Percentiles rank a stretch among this genome's conserved stretches.
phyloP scores from a whole-genome alignment of 345 rosid genomes.

The Salix dunnii region DNA sequence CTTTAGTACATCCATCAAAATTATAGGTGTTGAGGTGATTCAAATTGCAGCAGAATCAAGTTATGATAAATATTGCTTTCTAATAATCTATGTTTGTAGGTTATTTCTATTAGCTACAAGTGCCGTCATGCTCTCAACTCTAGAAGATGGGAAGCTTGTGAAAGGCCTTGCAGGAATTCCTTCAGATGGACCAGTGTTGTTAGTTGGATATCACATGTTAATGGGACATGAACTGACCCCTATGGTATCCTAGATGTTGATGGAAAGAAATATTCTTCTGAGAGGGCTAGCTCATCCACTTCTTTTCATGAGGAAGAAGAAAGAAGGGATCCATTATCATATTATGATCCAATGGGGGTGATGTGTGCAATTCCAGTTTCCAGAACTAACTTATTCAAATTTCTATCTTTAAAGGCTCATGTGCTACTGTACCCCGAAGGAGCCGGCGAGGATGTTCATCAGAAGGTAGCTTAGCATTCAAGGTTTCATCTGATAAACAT shows the following conservation, averaged over 20 bases:
- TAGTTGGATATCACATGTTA: conserved; percentile 74
- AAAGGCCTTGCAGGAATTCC: conserved; percentile 74
- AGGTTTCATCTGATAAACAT: too few relatives aligned
- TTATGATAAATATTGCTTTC: neutral
- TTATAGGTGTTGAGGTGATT: neutral
- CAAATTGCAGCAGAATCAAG: neutral
- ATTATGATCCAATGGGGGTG: conserved; percentile 47
- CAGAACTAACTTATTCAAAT: conserved; percentile 54
- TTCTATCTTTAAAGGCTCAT: conserved; percentile 49
- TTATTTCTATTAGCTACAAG: conserved; percentile 30
- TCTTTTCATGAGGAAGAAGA: conserved; percentile 24
- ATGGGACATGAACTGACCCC: conserved; percentile 52
- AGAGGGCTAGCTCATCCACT: conserved; percentile 62
- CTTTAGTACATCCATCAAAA: too few relatives aligned
- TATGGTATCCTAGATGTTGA: conserved; percentile 46
- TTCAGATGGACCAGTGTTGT: conserved; percentile 61
- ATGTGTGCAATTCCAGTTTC: conserved; percentile 68
- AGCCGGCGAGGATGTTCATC: conserved; percentile 67
- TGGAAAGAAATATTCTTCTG: conserved; percentile 51
- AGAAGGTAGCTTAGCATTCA: conserved; percentile 36
- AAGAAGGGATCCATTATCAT: conserved; percentile 21
- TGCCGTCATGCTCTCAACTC: conserved; percentile 56
- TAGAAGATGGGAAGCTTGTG: conserved; percentile 61
- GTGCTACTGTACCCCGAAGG: conserved; percentile 80
- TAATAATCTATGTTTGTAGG: conserved; percentile 20